A percentile compares a stretch with the other conserved stretches of the same genome.
Conservation (phyloP, 176 grass and related monocot species). For the Echinochloa phyllopogon region DNA sequence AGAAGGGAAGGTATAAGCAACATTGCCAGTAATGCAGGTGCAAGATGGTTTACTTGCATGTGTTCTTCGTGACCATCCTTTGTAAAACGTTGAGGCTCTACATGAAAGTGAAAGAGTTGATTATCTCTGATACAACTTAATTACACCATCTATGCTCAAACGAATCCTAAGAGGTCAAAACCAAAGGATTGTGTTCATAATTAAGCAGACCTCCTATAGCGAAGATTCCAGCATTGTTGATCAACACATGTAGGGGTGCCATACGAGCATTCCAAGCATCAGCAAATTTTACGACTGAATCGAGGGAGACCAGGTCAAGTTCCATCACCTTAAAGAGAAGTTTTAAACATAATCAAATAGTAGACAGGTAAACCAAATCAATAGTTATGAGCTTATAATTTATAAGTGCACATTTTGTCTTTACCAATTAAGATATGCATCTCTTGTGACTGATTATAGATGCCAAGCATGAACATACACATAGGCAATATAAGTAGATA, state of each 20-base stretch:
- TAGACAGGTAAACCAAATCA: slow-evolving; percentile 14
- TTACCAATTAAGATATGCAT: slow-evolving; percentile 14
- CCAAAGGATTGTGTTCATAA: not conserved
- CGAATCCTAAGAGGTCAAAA: not conserved
- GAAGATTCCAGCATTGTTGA: slow-evolving; percentile 98
- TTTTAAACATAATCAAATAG: slow-evolving; percentile 37
- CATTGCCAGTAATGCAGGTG: slow-evolving; percentile 79
- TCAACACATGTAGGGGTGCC: slow-evolving; percentile 81
- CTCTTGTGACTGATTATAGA: slow-evolving; percentile 23
- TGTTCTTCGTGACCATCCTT: slow-evolving; percentile 96
- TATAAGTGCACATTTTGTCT: not conserved
- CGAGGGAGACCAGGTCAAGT: slow-evolving; percentile 87
- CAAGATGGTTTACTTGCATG: slow-evolving; percentile 99
- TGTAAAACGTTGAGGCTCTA: slow-evolving; percentile 85
- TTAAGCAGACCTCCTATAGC: slow-evolving; percentile 80
- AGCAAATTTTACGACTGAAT: slow-evolving; percentile 91
- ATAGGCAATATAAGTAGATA: slow-evolving; percentile 1
- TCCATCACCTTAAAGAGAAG: slow-evolving; percentile 91
- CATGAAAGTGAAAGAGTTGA: slow-evolving; percentile 14
- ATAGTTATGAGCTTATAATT: slow-evolving; percentile 11
- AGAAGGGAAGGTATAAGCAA: slow-evolving; percentile 97
- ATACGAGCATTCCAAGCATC: slow-evolving; percentile 91
- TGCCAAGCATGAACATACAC: slow-evolving; percentile 4
- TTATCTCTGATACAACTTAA: slow-evolving; percentile 7
- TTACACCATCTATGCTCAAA: not conserved